A percentile compares a stretch with the other conserved stretches of the same genome.
These are phyloP conservation scores for Pythium brachiatum DNA, from an alignment of 352 stramenopile genomes.

Conservation along the genomic window DNA sequence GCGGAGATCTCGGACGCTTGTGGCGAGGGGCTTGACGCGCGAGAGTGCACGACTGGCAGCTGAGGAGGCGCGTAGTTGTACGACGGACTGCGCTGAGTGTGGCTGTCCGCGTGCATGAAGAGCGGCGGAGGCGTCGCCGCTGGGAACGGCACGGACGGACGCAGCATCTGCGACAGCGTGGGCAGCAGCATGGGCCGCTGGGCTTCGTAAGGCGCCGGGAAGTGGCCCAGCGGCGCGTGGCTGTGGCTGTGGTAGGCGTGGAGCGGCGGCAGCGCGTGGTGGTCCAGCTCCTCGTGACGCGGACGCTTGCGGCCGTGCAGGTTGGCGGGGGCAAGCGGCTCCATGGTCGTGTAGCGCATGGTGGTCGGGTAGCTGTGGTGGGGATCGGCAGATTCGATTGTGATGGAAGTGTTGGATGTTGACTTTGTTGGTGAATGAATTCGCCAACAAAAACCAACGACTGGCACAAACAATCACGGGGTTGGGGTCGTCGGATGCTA, in stretches of 20 bases:
- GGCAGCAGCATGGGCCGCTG: slow-evolving; percentile 6
- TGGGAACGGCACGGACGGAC: slow-evolving; percentile 16
- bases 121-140: slow-evolving; percentile 6
- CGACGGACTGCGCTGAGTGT: background rate
- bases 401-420: slow-evolving; percentile 6
- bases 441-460: slow-evolving; percentile 20
- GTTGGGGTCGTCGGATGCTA: background rate
- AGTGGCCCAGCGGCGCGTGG: too few species aligned
- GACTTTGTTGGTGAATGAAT: slow-evolving; percentile 6
- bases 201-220: background rate
- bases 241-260: slow-evolving; percentile 13
- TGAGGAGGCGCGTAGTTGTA: background rate
- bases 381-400: background rate
- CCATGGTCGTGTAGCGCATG: slow-evolving; percentile 19
- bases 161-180: slow-evolving; percentile 22
- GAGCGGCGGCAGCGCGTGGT: slow-evolving; percentile 13
- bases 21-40: slow-evolving; percentile 16
- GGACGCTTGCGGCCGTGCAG: slow-evolving; percentile 18
- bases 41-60: background rate
- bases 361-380: background rate
- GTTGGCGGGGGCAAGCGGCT: background rate
- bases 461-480: background rate
- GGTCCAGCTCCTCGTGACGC: slow-evolving; percentile 17
- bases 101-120: background rate
- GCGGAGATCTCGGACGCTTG: slow-evolving; percentile 12